phyloP scores from a whole-genome alignment of 208 protist species.

The Zelonia costaricensis region DNA sequence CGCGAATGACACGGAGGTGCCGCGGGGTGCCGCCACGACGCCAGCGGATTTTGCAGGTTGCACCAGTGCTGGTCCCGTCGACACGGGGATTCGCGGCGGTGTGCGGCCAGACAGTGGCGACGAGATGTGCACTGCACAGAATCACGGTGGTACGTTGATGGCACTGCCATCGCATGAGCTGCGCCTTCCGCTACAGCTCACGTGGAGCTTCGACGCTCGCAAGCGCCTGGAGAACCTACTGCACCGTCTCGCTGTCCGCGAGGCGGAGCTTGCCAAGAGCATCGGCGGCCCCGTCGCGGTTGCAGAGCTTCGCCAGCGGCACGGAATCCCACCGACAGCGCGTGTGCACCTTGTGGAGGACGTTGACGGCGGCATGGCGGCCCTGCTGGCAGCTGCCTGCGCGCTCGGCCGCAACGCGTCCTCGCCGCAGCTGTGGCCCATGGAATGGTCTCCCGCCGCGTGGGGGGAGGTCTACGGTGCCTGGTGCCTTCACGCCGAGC shows the following conservation, averaged over 20 bases:
- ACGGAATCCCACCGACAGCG: conserved; percentile 6
- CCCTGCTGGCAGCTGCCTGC: conserved; percentile 1
- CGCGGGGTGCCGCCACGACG: too few species aligned
- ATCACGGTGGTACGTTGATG: not conserved
- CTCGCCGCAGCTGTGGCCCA: not conserved
- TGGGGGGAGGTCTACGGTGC: conserved; percentile 2
- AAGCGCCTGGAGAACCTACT: conserved; percentile 43
- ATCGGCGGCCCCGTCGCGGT: not conserved
- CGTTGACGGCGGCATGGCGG: conserved; percentile 2
- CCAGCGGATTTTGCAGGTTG: too few species aligned
- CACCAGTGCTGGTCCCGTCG: too few species aligned
- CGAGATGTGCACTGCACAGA: too few species aligned
- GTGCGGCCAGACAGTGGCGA: too few species aligned
- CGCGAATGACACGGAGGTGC: too few species aligned
- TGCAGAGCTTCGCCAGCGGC: conserved; percentile 6
- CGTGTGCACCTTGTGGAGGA: conserved; percentile 16
- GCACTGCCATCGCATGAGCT: not conserved
- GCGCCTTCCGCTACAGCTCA: conserved; percentile 22
- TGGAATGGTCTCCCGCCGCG: not conserved
- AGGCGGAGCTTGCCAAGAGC: conserved; percentile 18
- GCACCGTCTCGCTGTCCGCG: conserved; percentile 31
- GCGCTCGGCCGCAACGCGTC: not conserved
- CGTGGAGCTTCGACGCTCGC: conserved; percentile 27
- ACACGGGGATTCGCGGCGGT: too few species aligned
- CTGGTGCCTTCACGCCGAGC: conserved; percentile 17